These are phyloP conservation scores for Saksenaea vasiformis DNA, from an alignment of 371 early-diverging fungal genomes.

Conservation along the genomic window DNA sequence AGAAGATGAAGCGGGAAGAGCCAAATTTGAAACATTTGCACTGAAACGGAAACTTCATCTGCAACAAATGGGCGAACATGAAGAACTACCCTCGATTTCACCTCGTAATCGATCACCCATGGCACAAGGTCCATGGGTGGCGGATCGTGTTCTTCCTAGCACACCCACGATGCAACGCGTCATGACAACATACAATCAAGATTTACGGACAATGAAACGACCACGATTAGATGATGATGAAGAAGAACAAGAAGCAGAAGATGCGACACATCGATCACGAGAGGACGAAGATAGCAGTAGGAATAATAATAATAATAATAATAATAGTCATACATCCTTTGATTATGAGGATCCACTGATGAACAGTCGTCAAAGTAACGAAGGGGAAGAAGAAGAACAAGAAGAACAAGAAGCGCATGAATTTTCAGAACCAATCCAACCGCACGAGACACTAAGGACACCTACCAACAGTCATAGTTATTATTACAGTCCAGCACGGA, in stretches of 20 bases:
- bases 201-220: conserved; percentile 6
- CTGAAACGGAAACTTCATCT: not conserved
- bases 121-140: not conserved
- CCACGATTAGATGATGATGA: not conserved
- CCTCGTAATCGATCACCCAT: conserved; percentile 5
- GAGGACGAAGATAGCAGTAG: no score
- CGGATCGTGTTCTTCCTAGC: conserved; percentile 4
- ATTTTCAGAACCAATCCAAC: not conserved
- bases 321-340: no score
- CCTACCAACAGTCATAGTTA: not conserved
- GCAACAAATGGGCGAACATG: conserved; percentile 10
- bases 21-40: conserved; percentile 11
- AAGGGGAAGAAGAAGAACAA: not conserved
- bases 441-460: not conserved
- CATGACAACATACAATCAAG: not conserved
- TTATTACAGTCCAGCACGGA: not conserved
- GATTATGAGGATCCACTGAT: no score
- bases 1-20: conserved; percentile 1
- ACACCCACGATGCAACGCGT: conserved; percentile 10
- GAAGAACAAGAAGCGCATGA: not conserved
- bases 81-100: conserved; percentile 7
- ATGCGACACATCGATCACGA: no score
- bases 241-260: not conserved
- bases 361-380: no score
- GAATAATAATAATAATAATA: no score